Conservation (phyloP, 768 basidiomycete species). For the Phlebiopsis flavidoalba region DNA sequence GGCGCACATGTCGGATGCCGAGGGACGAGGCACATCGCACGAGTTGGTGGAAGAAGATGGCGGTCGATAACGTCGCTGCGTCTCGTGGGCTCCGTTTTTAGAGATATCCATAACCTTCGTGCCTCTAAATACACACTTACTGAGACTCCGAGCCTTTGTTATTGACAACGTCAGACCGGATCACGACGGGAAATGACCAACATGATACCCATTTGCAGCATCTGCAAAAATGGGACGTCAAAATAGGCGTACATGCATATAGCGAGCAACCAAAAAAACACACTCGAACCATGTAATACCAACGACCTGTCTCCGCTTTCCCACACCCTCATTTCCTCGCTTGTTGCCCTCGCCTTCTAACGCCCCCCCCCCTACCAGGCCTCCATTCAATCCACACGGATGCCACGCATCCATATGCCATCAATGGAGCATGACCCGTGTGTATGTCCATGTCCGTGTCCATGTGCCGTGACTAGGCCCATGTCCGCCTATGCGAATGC, state of each 20-base stretch:
- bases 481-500: constrained; percentile 9
- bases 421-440: constrained; percentile 17
- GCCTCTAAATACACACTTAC: constrained; percentile 35
- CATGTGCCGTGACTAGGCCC: background rate
- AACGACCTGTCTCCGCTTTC: constrained; percentile 59
- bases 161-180: constrained; percentile 75
- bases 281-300: constrained; percentile 61
- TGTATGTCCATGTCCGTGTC: constrained; percentile 5
- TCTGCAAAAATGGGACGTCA: no score
- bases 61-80: constrained; percentile 65
- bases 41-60: constrained; percentile 79
- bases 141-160: constrained; percentile 65
- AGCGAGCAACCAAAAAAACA: background rate
- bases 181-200: constrained; percentile 76
- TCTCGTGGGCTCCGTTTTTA: no score
- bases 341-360: constrained; percentile 7
- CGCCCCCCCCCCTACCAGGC: constrained; percentile 6
- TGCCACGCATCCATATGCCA: constrained; percentile 17
- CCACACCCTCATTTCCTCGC: constrained; percentile 17
- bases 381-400: background rate
- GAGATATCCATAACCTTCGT: background rate
- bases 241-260: background rate
- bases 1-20: constrained; percentile 80
- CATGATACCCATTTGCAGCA: constrained; percentile 83
- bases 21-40: constrained; percentile 81